Evolutionary conservation across 345 rosid genomes (phyloP).

Genomic region (Pelargonium nanum): DNA sequence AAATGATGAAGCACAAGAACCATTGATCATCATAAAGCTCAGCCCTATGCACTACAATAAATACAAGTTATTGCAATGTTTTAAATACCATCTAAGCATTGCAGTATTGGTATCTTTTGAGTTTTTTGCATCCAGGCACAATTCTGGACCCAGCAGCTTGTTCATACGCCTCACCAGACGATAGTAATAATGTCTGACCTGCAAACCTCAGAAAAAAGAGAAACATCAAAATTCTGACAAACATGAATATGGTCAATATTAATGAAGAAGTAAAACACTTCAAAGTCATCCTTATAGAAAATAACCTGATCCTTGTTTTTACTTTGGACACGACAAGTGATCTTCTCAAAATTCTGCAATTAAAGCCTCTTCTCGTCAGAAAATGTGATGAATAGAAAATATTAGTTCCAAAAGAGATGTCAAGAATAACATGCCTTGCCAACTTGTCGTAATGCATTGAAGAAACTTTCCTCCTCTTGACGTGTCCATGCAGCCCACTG

Average conservation of each 20-base stretch:
- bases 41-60: background rate
- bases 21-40: background rate
- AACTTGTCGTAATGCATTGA: slow-evolving; percentile 94
- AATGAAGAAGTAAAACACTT: slow-evolving; percentile 4
- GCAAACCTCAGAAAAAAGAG: slow-evolving; percentile 17
- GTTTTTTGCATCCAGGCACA: slow-evolving; percentile 91
- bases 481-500: slow-evolving; percentile 99
- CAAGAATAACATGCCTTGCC: slow-evolving; percentile 62
- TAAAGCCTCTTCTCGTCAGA: slow-evolving; percentile 3
- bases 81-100: slow-evolving; percentile 89
- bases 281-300: slow-evolving; percentile 8
- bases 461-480: slow-evolving; percentile 96
- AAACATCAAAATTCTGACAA: slow-evolving; percentile 2
- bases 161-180: slow-evolving; percentile 98
- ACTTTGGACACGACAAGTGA: slow-evolving; percentile 87
- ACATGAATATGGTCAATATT: background rate
- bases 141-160: slow-evolving; percentile 82
- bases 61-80: no score
- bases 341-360: slow-evolving; percentile 91
- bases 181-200: slow-evolving; percentile 98
- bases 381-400: background rate
- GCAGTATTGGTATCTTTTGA: slow-evolving; percentile 98
- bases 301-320: slow-evolving; percentile 98
- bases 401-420: slow-evolving; percentile 4
- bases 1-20: background rate